Conservation (phyloP, 495 filamentous ascomycete species). For the Podospora pseudocomata region DNA sequence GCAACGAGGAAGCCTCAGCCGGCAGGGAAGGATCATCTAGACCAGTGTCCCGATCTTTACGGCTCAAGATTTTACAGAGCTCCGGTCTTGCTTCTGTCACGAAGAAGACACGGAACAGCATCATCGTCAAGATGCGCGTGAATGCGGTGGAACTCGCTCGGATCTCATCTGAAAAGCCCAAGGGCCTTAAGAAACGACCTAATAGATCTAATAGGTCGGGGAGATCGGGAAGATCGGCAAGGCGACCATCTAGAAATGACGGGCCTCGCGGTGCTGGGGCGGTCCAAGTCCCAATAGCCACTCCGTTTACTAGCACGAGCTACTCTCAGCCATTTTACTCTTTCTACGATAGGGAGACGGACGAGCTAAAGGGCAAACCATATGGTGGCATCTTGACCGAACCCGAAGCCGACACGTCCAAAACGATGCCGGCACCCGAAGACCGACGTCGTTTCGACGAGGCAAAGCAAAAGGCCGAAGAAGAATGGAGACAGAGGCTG, state of each 20-base stretch:
- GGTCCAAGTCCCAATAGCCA: conserved; percentile 28
- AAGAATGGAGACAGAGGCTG: conserved; percentile 71
- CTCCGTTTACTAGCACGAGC: conserved; percentile 52
- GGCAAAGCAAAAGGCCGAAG: conserved; percentile 83
- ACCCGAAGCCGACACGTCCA: conserved; percentile 83
- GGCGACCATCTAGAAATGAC: conserved; percentile 21
- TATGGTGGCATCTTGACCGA: conserved; percentile 92
- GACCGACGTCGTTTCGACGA: conserved; percentile 84
- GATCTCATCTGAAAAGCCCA: conserved; percentile 52
- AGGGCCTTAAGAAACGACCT: conserved; percentile 48
- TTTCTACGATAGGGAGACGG: conserved; percentile 79
- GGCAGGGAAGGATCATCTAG: conserved; percentile 31
- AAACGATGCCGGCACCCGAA: conserved; percentile 71
- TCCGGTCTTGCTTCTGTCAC: conserved; percentile 27
- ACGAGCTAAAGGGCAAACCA: conserved; percentile 86
- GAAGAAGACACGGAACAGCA: conserved; percentile 38
- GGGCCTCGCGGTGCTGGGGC: conserved; percentile 8
- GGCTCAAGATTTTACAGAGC: conserved; percentile 32
- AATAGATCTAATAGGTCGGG: conserved; percentile 2
- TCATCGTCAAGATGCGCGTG: conserved; percentile 52
- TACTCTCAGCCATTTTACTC: conserved; percentile 71
- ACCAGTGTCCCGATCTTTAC: conserved; percentile 40
- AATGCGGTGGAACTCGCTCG: conserved; percentile 55
- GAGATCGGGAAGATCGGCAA: not conserved
- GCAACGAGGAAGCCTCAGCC: conserved; percentile 32